Base-by-base conservation (phyloP, 441 rosid genomes). In the Erysimum pusillum region DNA sequence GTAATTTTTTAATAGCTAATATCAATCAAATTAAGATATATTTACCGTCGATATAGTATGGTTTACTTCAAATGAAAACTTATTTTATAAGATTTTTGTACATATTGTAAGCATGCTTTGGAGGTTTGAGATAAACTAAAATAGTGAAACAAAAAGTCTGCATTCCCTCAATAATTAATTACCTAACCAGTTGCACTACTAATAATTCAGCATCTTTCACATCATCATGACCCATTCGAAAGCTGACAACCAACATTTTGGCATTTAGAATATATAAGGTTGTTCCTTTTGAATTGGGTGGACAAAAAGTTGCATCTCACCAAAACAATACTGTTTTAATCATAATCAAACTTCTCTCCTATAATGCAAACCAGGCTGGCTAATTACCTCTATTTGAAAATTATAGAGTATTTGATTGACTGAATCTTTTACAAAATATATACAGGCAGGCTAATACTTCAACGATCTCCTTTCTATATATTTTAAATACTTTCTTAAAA, bases 121-220 rank as follows among this genome's bases (percentile, higher is more conserved):
- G 38, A 7, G 38, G 52, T 10, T 49, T 12, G 0, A 0, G 2
- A 13, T 62, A 3, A 25, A 0, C 9, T 61, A 18, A 39, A 6
- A 36, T 9, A 10, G 38, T 6, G 10, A 10, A 18, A 13, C 14
- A 41, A 57, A 17, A 6, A 15, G 7, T 46, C 9, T 5, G 5
- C 0, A 5, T 45, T 9, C 2, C 45, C 48, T 67, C 36, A 51
- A 14, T 52, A 36, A 25, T 17, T 52, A 36, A 25, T 17, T 12
- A 5, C 6, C 4, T 15, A 36, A 22, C 7, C 14, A 51, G 9
- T 36, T 36, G 0, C 13, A 22, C 28, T 8, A 35, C 11, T 62
- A 63, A 51, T 69, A 63, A 69, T 44, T 69, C 59, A 35, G 28
- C 28, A 6, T 15, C 65, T 62, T 45, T 76, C 60, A 45, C 75